Base-by-base conservation (phyloP, 257 asterid genomes). In the Echium plantagineum region DNA sequence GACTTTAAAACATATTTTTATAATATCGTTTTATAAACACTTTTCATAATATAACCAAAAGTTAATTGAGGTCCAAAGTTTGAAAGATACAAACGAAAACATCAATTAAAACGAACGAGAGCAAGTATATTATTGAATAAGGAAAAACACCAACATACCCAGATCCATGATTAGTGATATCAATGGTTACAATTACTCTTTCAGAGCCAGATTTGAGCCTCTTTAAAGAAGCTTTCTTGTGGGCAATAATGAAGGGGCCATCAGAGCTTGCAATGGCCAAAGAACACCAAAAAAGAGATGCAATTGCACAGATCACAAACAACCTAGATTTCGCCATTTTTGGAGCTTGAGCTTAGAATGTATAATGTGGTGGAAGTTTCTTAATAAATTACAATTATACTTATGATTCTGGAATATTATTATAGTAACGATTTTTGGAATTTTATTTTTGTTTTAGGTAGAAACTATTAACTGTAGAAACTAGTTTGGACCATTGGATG, bases 111-210 rank as follows among this genome's bases (percentile, higher is more conserved):
- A 3, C 32, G 7, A 26, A 26, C 5, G 4, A 5, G 5, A 26
- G 2, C 2, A 2, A 28, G 5, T 28, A 28, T 28, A 28, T 28
- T 28, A 28, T 28, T 28, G 32, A 26, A 55, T 16, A 15, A 55
- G 15, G 15, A 7, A 30, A 55, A 7, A 7, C n/a, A 52, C 1
- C 31, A 20, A 58, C 83, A 56, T 85, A 90, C 97, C 94, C 76
- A 66, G 72, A 84, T 87, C 97, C 97, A 75, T 84, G 81, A 66
- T 87, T 90, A 83, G 83, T 86, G 72, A 90, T 66, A 63, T 90
- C 85, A 63, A 90, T 74, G 52, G 89, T 71, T 71, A 90, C 88
- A 55, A 86, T 74, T 52, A 90, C 78, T 0, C 94, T 94, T 58
- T 90, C 97, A 56, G 76, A 63, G 74, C 88, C 90, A 63, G 93